Conservation (phyloP, 768 basidiomycete species). For the Suillus subaureus region DNA sequence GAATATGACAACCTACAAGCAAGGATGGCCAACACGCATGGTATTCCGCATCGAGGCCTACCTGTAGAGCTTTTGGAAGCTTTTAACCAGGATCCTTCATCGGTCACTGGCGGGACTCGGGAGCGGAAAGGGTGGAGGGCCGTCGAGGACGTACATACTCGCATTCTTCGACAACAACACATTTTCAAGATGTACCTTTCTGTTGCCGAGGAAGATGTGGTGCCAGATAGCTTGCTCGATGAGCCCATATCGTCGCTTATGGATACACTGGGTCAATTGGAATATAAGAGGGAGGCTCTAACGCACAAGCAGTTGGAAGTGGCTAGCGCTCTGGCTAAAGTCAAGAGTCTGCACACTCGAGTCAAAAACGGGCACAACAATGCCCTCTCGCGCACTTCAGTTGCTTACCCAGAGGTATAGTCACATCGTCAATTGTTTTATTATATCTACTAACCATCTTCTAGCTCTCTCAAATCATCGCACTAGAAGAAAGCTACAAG, state of each 20-base stretch:
- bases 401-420: conserved; percentile 74
- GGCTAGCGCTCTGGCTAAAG: conserved; percentile 47
- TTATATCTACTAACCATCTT: conserved; percentile 3
- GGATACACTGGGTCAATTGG: conserved; percentile 51
- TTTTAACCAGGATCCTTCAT: conserved; percentile 75
- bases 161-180: conserved; percentile 62
- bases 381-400: conserved; percentile 67
- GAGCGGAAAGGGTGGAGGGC: conserved; percentile 66
- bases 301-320: conserved; percentile 51
- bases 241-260: conserved; percentile 55
- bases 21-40: conserved; percentile 50
- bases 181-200: conserved; percentile 51
- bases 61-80: conserved; percentile 73
- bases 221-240: conserved; percentile 48
- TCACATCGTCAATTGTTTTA: conserved; percentile 5
- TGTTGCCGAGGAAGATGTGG: conserved; percentile 10
- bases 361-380: conserved; percentile 70
- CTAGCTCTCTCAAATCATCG: conserved; percentile 71
- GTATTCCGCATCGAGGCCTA: conserved; percentile 48
- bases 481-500: conserved; percentile 75
- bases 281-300: conserved; percentile 48
- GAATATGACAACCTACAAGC: conserved; percentile 67
- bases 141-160: conserved; percentile 73
- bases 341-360: conserved; percentile 53
- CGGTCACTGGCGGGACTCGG: conserved; percentile 68